Base-by-base conservation (phyloP, 1,284 basidiomycete species). In the Leccinum subfulvum region DNA sequence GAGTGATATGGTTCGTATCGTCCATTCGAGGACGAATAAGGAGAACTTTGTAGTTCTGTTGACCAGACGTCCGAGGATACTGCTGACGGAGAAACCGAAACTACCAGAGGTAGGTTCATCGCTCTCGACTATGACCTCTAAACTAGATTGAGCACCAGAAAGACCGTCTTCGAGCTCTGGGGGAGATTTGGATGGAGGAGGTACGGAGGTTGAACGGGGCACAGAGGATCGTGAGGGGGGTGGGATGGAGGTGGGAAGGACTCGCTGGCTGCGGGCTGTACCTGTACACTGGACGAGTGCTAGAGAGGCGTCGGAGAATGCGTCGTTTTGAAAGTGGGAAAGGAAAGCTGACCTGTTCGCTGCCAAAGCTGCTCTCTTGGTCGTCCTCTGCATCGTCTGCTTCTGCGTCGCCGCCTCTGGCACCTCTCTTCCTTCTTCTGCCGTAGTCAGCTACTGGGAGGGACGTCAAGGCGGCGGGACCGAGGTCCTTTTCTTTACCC, bases 391-490 rank as follows among this genome's bases (percentile, higher is more conserved):
- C 71, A 18, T 65, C 72, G 23, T 75, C 71, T 18, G 49, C 39
- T 16, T 69, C 76, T 37, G 68, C 69, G 13, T 77, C 75, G 35
- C 67, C 74, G 4, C 64, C 71, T 30, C 68, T 77, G 37, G 74
- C 75, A 16, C 78, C 78, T 39, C 66, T 75, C 63, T 78, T 83
- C 73, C 78, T 85, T 73, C 75, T 80, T 70, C 77, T 78, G 64
- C 77, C 86, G 62, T 87, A 84, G 9, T 81, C 79, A 18, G 88
- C 81, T 37, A 86, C 81, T 6, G 90, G 90, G 2, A 92, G 77
- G 11, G 80, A 82, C n/a, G 83, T 87, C 64, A 90, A 74, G 37
- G 81, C 81, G 5, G 84, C 86, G n/a, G 82, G 84, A 9, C 76
- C 74, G 23, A 79, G 71, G 14, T 81, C 84, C 47, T 81, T 83